Percentiles rank a stretch among this genome's conserved stretches.
These are phyloP conservation scores for Colletotrichum sp. DNA, from an alignment of 2,329 filamentous ascomycete species.

Conservation along the genomic window DNA sequence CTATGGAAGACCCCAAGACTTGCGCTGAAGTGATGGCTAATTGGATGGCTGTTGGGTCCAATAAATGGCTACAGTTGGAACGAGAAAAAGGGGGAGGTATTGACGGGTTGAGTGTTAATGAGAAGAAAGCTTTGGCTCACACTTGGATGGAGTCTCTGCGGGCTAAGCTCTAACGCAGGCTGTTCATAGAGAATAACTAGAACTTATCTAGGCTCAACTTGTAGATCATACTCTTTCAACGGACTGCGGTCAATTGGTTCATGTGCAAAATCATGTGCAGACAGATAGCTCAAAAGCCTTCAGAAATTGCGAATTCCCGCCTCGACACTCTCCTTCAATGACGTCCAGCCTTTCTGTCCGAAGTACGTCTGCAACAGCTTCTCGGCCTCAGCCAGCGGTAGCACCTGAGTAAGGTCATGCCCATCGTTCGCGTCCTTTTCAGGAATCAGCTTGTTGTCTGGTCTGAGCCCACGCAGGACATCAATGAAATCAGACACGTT, in stretches of 20 bases:
- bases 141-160: not conserved
- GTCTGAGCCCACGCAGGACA: not conserved
- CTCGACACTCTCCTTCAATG: conserved; percentile 3
- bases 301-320: conserved; percentile 15
- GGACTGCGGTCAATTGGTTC: not conserved
- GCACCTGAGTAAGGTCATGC: conserved; percentile 1
- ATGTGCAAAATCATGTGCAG: not conserved
- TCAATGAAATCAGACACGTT: conserved; percentile 6
- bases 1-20: not conserved
- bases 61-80: not conserved
- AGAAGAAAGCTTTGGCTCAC: not conserved
- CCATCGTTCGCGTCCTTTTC: not conserved
- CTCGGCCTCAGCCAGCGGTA: not conserved
- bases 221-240: not conserved
- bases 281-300: not conserved
- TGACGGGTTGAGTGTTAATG: not conserved
- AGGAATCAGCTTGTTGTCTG: conserved; percentile 18
- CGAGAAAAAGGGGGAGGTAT: not conserved
- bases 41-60: not conserved
- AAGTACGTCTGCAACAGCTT: conserved; percentile 12
- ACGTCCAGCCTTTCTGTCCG: conserved; percentile 7
- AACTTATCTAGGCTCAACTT: not conserved
- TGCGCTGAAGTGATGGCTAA: not conserved
- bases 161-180: not conserved
- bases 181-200: not conserved